Evolutionary conservation across 1,284 basidiomycete genomes (phyloP), one percentile per base, ranked within the genome.

Genomic region (Chalciporus piperatoides): DNA sequence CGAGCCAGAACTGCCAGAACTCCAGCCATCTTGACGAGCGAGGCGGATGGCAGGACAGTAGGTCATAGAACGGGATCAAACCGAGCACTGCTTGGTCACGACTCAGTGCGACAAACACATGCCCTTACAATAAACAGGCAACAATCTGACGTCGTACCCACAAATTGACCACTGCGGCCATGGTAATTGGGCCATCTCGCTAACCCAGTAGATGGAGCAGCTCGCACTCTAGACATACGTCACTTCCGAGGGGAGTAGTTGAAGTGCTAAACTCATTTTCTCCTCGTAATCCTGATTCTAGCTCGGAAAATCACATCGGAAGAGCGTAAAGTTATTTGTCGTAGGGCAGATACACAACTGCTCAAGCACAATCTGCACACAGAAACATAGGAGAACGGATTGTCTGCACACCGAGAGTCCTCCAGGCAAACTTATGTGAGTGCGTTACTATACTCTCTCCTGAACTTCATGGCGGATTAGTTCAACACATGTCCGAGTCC

Each of bases 401-500:
- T 98, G 95, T 67, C 21, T 23, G 92, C 21, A 76, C 84, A 2
- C 79, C 81, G 2, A 86, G 82, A 9, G 90, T 96, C 8, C 64
- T 92, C 27, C 70, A 75, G 15, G 92, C 92, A 8, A 79, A 92
- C 64, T 75, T 82, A 62, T 74, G 86, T 76, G 41, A 44, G 54
- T 49, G 30, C 12, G 19, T 19, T 19, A 19, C 19, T 19, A 7
- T 49, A 23, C 6, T 41, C 83, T 1, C 69, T 92, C 38, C 74
- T 90, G 45, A 86, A 88, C 57, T 95, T 93, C 60, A 90, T 97
- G 82, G 79, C 87, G 55, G 84, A 89, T 53, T 97, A 93, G 92
- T 97, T 98, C 68, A n/a, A n/a, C 93, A 95, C 0, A 66, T 81
- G 82, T 86, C 0, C 4, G 21, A 23, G 21, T 19, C 19, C 19